These are phyloP conservation scores for Penicillium canescens DNA, from an alignment of 495 filamentous ascomycete species.

Conservation along the genomic window DNA sequence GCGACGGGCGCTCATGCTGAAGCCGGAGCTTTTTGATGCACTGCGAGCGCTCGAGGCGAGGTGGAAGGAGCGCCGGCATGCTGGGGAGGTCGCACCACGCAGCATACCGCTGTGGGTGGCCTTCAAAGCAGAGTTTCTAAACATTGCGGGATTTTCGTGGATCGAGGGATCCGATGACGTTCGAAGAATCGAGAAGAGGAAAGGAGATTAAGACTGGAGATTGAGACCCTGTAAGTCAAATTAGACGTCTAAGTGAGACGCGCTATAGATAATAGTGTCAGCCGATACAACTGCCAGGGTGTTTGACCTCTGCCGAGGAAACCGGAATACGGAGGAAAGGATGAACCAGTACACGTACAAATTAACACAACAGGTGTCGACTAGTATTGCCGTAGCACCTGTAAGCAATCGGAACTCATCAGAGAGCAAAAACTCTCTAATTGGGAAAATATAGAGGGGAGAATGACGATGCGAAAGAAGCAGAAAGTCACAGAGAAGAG, in stretches of 20 bases:
- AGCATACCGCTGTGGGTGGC: conserved; percentile 54
- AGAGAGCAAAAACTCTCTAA: conserved; percentile 44
- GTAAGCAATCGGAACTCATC: conserved; percentile 44
- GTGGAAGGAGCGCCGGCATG: conserved; percentile 45
- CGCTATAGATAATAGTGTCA: conserved; percentile 12
- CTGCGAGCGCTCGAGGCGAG: conserved; percentile 46
- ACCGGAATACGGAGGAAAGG: conserved; percentile 38
- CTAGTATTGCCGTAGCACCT: conserved; percentile 50
- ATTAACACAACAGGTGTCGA: conserved; percentile 41
- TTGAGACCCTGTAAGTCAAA: conserved; percentile 1
- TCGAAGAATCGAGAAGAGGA: conserved; percentile 10
- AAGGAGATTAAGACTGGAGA: conserved; percentile 10
- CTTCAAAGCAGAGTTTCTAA: conserved; percentile 47
- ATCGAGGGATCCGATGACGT: conserved; percentile 10
- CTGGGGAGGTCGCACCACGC: conserved; percentile 48
- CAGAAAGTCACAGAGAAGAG: conserved; percentile 15
- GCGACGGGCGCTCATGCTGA: conserved; percentile 43
- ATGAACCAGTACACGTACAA: conserved; percentile 22
- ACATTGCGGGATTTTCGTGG: conserved; percentile 41
- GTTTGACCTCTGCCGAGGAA: conserved; percentile 23
- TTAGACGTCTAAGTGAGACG: conserved; percentile 10
- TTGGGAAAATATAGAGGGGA: conserved; percentile 19
- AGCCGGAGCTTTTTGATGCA: conserved; percentile 43
- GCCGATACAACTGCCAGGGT: conserved; percentile 22
- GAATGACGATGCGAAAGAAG: conserved; percentile 14